phyloP scores from a whole-genome alignment of 106 monocot species.

The Dendrobium catenatum region DNA sequence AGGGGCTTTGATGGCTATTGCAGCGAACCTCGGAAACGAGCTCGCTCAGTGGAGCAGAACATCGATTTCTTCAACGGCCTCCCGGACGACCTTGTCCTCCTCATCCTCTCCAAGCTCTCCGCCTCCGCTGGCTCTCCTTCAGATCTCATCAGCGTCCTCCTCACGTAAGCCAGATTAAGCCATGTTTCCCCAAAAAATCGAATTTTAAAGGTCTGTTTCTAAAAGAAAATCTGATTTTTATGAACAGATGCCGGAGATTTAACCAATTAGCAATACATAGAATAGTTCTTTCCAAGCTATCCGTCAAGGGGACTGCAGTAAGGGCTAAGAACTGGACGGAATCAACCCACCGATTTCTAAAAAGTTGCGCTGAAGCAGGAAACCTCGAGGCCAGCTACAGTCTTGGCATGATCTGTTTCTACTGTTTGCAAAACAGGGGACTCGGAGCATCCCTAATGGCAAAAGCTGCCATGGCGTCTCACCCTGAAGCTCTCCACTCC shows the following conservation, averaged over 20 bases:
- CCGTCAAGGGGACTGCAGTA: constrained; percentile 27
- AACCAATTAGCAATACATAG: constrained; percentile 20
- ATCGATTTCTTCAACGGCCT: constrained; percentile 30
- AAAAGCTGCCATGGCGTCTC: constrained; percentile 41
- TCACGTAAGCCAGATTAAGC: constrained; percentile 27
- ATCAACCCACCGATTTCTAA: constrained; percentile 41
- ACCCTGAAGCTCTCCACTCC: constrained; percentile 49
- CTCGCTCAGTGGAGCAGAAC: background rate
- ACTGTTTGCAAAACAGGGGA: constrained; percentile 21
- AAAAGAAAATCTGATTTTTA: background rate
- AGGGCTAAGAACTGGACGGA: constrained; percentile 47
- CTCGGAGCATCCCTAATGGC: constrained; percentile 48
- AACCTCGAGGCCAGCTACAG: constrained; percentile 54
- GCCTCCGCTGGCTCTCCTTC: constrained; percentile 36
- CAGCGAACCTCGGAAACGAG: constrained; percentile 5
- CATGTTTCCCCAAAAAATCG: background rate
- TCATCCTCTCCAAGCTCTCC: constrained; percentile 39
- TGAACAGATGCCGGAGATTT: constrained; percentile 54
- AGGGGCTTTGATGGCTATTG: background rate
- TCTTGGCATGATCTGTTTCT: constrained; percentile 52
- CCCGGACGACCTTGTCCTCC: constrained; percentile 59
- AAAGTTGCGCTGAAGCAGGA: constrained; percentile 46
- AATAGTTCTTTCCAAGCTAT: constrained; percentile 39
- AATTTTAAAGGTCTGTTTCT: background rate
- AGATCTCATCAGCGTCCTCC: constrained; percentile 30